Percentiles rank a stretch among this genome's conserved stretches.
These are phyloP conservation scores for Thalassiosira allenii DNA, from an alignment of 352 stramenopile genomes.

Conservation along the genomic window DNA sequence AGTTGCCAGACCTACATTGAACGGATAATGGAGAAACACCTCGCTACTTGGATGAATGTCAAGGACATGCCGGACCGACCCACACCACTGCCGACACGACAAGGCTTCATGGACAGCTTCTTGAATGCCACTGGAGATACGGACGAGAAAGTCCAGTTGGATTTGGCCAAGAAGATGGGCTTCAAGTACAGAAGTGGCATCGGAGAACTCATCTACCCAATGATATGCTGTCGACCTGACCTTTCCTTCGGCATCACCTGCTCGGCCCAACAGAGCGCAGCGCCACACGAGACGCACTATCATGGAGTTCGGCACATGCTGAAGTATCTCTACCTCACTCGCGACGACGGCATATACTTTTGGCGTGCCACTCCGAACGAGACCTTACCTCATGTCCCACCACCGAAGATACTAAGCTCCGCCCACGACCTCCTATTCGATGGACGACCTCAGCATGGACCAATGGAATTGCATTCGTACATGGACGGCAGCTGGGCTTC, in stretches of 20 bases:
- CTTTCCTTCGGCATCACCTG: constrained; percentile 20
- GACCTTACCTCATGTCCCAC: neutral
- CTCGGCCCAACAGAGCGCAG: constrained; percentile 7
- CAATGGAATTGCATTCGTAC: neutral
- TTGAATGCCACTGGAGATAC: neutral
- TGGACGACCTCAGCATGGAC: neutral
- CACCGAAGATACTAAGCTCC: constrained; percentile 10
- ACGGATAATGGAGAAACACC: neutral
- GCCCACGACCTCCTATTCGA: constrained; percentile 18
- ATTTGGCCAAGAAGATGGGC: neutral
- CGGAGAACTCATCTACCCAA: constrained; percentile 60
- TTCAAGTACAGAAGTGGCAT: constrained; percentile 35
- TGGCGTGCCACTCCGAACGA: constrained; percentile 6
- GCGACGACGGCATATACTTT: constrained; percentile 33
- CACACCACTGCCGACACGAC: constrained; percentile 16
- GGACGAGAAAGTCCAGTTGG: neutral
- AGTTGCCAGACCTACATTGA: constrained; percentile 32
- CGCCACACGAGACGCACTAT: constrained; percentile 37
- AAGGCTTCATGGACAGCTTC: neutral
- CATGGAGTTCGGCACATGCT: constrained; percentile 25
- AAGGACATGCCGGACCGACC: neutral
- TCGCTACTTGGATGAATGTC: neutral
- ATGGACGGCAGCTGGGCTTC: too few species aligned
- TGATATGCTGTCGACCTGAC: constrained; percentile 30
- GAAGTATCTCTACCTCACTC: constrained; percentile 29